These are phyloP conservation scores for Pseudocercospora musae DNA, from an alignment of 2,329 filamentous ascomycete genomes.

Conservation along the genomic window DNA sequence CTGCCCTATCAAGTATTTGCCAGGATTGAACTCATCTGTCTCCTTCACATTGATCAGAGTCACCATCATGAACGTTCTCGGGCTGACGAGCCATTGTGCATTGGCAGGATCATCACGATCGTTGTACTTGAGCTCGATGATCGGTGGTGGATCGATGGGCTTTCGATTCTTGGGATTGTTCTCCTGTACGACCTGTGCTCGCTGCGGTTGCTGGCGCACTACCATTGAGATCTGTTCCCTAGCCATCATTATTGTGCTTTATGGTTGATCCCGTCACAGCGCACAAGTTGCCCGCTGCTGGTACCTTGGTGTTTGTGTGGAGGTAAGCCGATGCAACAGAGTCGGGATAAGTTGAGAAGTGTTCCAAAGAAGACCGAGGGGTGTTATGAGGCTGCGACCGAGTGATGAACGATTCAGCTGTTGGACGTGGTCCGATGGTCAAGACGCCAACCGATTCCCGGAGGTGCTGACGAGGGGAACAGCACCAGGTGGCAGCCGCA, in stretches of 20 bases:
- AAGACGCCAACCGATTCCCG: slow-evolving; percentile 1
- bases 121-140: slow-evolving; percentile 65
- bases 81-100: slow-evolving; percentile 62
- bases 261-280: slow-evolving; percentile 1
- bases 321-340: slow-evolving; percentile 9
- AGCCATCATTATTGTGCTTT: slow-evolving; percentile 20
- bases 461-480: background rate
- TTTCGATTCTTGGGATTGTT: slow-evolving; percentile 54
- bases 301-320: slow-evolving; percentile 3
- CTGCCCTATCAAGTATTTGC: slow-evolving; percentile 54
- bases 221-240: slow-evolving; percentile 15
- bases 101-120: slow-evolving; percentile 43
- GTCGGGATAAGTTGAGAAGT: background rate
- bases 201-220: slow-evolving; percentile 23
- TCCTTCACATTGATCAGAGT: slow-evolving; percentile 44
- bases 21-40: slow-evolving; percentile 18
- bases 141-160: slow-evolving; percentile 82
- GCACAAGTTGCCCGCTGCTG: slow-evolving; percentile 1
- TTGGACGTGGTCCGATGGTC: background rate
- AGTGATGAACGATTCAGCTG: background rate
- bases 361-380: background rate
- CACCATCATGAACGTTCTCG: slow-evolving; percentile 62
- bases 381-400: background rate
- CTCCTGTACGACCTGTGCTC: slow-evolving; percentile 26
- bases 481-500: background rate